Conservation (phyloP, 1,139 yeast genomes). For the Magnusiomyces sp. region DNA sequence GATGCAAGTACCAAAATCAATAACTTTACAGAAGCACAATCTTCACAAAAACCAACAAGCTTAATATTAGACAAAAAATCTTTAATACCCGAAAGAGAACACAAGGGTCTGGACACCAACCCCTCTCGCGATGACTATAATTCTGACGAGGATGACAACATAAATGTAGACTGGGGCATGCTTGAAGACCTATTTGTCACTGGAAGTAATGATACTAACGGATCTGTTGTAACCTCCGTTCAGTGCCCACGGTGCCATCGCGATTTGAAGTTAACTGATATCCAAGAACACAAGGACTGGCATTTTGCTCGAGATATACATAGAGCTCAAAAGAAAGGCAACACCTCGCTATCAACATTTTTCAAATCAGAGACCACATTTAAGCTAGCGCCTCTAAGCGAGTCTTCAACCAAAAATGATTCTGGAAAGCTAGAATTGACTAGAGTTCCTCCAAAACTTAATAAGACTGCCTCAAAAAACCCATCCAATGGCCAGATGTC, state of each 20-base stretch:
- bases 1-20: neutral
- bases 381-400: neutral
- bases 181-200: slow-evolving; percentile 7
- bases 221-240: slow-evolving; percentile 9
- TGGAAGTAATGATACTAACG: slow-evolving; percentile 5
- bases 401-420: neutral
- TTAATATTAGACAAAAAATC: neutral
- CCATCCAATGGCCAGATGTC: neutral
- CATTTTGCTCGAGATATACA: slow-evolving; percentile 33
- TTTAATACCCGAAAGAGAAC: neutral
- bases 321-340: neutral
- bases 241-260: slow-evolving; percentile 27
- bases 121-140: neutral
- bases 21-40: neutral
- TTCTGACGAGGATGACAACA: slow-evolving; percentile 18
- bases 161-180: neutral
- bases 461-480: neutral
- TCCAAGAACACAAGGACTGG: slow-evolving; percentile 34
- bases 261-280: slow-evolving; percentile 15
- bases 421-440: neutral
- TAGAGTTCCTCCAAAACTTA: neutral
- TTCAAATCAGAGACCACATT: neutral
- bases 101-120: neutral
- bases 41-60: neutral
- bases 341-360: neutral